Percentiles rank a stretch among this genome's conserved stretches.
Conservation (phyloP, 176 grass and related monocot species). For the Dactylis glomerata region DNA sequence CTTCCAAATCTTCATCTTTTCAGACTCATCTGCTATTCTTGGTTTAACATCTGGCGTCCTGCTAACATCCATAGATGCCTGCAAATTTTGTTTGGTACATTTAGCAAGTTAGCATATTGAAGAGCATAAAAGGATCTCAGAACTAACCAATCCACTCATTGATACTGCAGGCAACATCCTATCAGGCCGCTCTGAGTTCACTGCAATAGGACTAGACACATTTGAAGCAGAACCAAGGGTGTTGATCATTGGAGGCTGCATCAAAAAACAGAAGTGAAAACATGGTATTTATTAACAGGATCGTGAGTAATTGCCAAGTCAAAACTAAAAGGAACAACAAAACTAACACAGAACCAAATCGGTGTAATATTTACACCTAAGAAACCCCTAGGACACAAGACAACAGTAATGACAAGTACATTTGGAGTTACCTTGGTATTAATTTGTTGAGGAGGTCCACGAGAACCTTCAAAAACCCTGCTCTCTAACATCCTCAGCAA, state of each 20-base stretch:
- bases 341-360: not conserved
- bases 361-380: not conserved
- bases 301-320: conserved; percentile 7
- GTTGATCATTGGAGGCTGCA: conserved; percentile 79
- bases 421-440: conserved; percentile 53
- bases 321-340: not conserved
- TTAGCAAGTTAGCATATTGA: conserved; percentile 30
- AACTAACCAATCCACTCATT: conserved; percentile 84
- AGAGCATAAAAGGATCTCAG: conserved; percentile 6
- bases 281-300: not conserved
- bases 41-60: conserved; percentile 89
- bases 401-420: not conserved
- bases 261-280: conserved; percentile 26
- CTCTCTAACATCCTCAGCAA: conserved; percentile 90
- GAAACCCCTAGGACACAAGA: not conserved
- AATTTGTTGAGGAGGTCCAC: conserved; percentile 78
- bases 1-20: conserved; percentile 92
- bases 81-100: conserved; percentile 30
- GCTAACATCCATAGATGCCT: conserved; percentile 79
- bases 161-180: conserved; percentile 84
- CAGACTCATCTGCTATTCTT: conserved; percentile 84
- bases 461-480: conserved; percentile 81
- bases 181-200: conserved; percentile 77
- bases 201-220: conserved; percentile 79
- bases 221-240: conserved; percentile 75